A percentile compares a stretch with the other conserved stretches of the same genome.
phyloP scores from a whole-genome alignment of 129 eudicot genomes.

The Flaveria ramosissima region DNA sequence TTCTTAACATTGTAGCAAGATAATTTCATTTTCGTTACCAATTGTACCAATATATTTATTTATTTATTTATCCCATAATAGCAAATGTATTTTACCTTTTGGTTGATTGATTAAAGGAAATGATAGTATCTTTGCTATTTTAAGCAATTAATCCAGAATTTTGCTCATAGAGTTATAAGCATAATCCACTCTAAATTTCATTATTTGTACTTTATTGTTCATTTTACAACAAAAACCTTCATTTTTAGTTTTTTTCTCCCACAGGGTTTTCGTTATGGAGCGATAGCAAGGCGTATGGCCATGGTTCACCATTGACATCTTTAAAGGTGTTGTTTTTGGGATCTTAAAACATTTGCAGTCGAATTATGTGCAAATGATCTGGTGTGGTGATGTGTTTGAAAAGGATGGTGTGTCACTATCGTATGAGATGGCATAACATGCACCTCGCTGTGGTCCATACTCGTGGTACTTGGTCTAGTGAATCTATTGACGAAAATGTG shows the following conservation, averaged over 20 bases:
- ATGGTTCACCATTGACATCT: conserved; percentile 66
- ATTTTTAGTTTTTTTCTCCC: conserved; percentile 4
- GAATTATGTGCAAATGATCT: conserved; percentile 18
- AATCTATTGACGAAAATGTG: background rate
- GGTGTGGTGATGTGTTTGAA: conserved; percentile 12
- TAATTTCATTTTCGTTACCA: too few relatives aligned
- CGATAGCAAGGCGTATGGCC: conserved; percentile 74
- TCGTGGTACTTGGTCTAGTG: conserved; percentile 2
- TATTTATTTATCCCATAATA: background rate
- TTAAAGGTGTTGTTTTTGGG: conserved; percentile 70
- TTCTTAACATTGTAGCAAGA: too few relatives aligned
- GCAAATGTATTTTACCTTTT: background rate
- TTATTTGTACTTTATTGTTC: background rate
- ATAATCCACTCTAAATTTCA: background rate
- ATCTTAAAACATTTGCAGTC: conserved; percentile 36
- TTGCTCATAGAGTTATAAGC: background rate
- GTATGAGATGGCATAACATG: conserved; percentile 8
- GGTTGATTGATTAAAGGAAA: background rate
- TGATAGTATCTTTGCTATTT: background rate
- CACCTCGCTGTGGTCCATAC: conserved; percentile 1
- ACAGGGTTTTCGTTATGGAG: conserved; percentile 81
- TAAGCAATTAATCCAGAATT: background rate
- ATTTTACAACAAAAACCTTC: background rate
- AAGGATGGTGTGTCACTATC: conserved; percentile 16
- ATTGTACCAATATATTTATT: background rate